Base-by-base conservation (phyloP, 2,329 filamentous ascomycete species). In the Stemphylium vesicarium region DNA sequence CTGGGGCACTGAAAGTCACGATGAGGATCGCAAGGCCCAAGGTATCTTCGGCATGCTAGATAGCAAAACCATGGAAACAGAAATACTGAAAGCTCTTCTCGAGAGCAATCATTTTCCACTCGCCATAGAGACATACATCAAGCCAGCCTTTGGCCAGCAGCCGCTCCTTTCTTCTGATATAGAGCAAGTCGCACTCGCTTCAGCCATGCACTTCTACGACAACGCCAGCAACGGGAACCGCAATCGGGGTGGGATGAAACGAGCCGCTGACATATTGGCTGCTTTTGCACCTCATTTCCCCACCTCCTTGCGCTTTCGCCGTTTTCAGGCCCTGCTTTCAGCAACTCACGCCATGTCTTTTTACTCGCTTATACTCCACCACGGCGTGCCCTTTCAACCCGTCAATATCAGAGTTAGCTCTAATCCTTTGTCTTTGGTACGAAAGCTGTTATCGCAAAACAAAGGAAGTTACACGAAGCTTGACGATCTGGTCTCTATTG, bases 221-320 rank as follows among this genome's bases (percentile, higher is more conserved):
- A 91, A 91, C 68, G 90, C 91, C 3, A 90, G 88, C 18, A 95
- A 95, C 66, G 89, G 89, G 0, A 92, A 94, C 64, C 85, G 85
- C 50, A 90, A 84, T 2, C 82, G 90, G 61, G 91, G 91, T 13
- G 88, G 88, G 0, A 81, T 95, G 66, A 91, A 91, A 75, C 91
- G 87, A 72, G 91, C 89, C 40, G 83, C 88, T 62, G 72, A 75
- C 51, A 73, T 73, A 5, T 79, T 92, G 36, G 80, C 84, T 35
- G 80, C 88, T 1, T 90, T 92, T 63, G 84, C 84, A 3, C 73
- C 79, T 20, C 82, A 85, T 7, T 81, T 91, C 42, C 69, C 77
- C 0, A 76, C 77, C 18, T 84, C 84, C 1, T 71, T 80, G 0
- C 79, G 81, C 1, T 82, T 84, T 46, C 80, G 79, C 47, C 82